Base-by-base conservation (phyloP, 2,329 filamentous ascomycete species). In the Hypocrella siamensis region DNA sequence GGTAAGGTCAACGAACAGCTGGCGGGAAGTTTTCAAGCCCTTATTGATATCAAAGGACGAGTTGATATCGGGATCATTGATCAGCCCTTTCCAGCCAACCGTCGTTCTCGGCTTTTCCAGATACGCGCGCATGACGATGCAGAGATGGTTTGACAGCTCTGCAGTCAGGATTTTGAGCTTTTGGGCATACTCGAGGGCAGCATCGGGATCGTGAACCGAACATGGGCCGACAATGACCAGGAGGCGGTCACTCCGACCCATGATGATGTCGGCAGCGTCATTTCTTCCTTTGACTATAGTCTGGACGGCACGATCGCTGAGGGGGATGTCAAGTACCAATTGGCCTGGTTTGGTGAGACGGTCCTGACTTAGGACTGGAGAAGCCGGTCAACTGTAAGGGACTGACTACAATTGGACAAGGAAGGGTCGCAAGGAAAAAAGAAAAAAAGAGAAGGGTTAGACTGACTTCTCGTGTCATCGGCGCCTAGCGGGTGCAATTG, bases 41-140 rank as follows among this genome's bases (percentile, higher is more conserved):
- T 96, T 96, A 75, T 98, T 98, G 67, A 98, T 98, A 63, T 93
- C 75, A 78, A 81, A 98, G 51, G 79, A 90, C 55, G 90, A 79
- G 57, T 98, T 84, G 54, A 98, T 93, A 49, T 96, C 86, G 3
- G 90, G 90, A 57, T 98, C 90, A 60, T 98, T 98, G 69, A 98
- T 94, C 56, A 98, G 68, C 32, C 90, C 90, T 64, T 98, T 98
- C 90, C 90, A 98, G 52, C 90, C 90, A 31, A 98, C 86, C 1
- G 90, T 98, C 31, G 90, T 98, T 38, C 90, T 79, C 26, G 90
- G 90, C 70, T 98, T 98, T 68, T 98, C 90, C 31, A 98, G 79
- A 70, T 98, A 98, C 51, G 86, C 85, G 46, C 90, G 83, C 90
- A 98, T 98, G 49, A 98, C 77, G 54, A 98, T 81, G 55, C 77